These are phyloP conservation scores for Talaromyces rugulosus DNA, from an alignment of 2,329 filamentous ascomycete genomes.

Conservation along the genomic window DNA sequence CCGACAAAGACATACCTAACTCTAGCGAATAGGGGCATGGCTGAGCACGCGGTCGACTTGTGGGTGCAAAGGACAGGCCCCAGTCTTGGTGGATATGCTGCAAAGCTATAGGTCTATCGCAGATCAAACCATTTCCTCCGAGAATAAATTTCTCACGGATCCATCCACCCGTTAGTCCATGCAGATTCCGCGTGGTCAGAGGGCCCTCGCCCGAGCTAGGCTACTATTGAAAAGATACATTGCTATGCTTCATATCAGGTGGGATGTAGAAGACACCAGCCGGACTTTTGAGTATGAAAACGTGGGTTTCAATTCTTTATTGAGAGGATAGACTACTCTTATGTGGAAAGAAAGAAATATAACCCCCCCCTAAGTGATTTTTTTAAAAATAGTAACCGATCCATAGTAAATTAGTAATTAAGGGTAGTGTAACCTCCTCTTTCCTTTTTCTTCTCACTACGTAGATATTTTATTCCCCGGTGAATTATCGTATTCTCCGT, in stretches of 20 bases:
- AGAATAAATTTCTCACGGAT: background rate
- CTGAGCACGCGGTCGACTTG: slow-evolving; percentile 11
- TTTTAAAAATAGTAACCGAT: background rate
- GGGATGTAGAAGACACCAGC: too few species aligned
- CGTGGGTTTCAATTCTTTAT: background rate
- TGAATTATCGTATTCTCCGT: background rate
- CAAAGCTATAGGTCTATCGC: background rate
- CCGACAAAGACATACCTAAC: background rate
- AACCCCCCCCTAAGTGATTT: background rate
- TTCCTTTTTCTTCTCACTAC: background rate
- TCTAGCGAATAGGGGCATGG: slow-evolving; percentile 9
- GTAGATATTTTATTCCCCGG: background rate
- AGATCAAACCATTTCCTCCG: background rate
- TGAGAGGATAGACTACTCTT: background rate
- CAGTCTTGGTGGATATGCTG: background rate
- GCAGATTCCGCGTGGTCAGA: background rate
- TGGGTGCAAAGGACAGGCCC: background rate
- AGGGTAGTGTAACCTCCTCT: background rate
- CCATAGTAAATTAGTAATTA: too few species aligned
- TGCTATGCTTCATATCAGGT: background rate
- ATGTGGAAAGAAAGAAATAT: background rate
- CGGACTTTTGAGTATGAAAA: background rate
- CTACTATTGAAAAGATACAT: background rate
- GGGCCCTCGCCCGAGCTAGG: background rate
- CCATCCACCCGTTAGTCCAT: background rate